Evolutionary conservation across 2,329 filamentous ascomycete species (phyloP).

Genomic region (Ophiostoma tasmaniense): DNA sequence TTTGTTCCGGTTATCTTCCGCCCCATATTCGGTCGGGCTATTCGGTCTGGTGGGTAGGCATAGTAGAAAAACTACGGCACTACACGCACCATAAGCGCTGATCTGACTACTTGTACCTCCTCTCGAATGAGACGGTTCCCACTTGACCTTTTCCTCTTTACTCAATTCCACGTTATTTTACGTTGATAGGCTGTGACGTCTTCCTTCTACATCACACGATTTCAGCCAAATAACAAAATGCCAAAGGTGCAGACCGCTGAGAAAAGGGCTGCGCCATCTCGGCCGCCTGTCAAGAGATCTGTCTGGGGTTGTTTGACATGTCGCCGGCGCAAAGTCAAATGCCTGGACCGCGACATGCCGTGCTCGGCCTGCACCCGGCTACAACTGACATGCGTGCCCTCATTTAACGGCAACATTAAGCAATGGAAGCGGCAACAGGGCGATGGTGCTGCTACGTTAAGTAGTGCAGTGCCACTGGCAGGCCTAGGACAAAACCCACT

Average conservation of each 20-base stretch:
- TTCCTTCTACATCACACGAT: neutral
- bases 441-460: neutral
- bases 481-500: neutral
- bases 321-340: conserved; percentile 19
- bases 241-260: neutral
- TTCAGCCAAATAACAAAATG: neutral
- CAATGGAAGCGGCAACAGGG: neutral
- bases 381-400: conserved; percentile 15
- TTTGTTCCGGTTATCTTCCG: neutral
- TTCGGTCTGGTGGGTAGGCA: neutral
- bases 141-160: neutral
- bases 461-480: neutral
- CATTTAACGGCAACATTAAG: conserved; percentile 10
- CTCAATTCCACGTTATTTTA: neutral
- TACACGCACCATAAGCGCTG: neutral
- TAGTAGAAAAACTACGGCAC: neutral
- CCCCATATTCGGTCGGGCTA: neutral
- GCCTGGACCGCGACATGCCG: conserved; percentile 13
- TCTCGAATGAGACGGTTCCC: neutral
- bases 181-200: neutral
- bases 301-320: conserved; percentile 19
- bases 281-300: conserved; percentile 5
- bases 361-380: conserved; percentile 16
- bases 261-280: neutral
- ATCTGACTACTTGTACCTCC: neutral